A percentile compares a stretch with the other conserved stretches of the same genome.
These are phyloP conservation scores for Diplodia corticola DNA, from an alignment of 2,329 filamentous ascomycete genomes.

Conservation along the genomic window DNA sequence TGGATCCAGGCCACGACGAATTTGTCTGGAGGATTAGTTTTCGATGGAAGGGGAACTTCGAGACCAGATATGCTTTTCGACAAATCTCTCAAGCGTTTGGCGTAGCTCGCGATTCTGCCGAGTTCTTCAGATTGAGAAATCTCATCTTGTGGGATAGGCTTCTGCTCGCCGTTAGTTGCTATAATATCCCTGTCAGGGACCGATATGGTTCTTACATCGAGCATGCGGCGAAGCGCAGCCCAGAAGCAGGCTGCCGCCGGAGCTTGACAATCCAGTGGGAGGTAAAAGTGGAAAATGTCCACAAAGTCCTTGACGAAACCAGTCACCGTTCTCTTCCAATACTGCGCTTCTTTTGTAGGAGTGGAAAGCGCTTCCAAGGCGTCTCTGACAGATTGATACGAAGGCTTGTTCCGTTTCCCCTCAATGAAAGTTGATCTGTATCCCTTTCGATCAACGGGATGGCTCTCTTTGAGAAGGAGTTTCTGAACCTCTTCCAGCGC, in stretches of 20 bases:
- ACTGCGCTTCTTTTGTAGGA: background rate
- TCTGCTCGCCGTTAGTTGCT: background rate
- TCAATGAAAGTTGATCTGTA: constrained; percentile 1
- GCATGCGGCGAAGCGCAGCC: background rate
- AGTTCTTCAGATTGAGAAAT: background rate
- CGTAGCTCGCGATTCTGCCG: background rate
- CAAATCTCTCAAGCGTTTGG: background rate
- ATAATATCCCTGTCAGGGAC: background rate
- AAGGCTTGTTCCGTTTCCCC: background rate
- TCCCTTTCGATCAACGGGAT: background rate
- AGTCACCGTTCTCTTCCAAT: background rate
- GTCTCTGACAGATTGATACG: background rate
- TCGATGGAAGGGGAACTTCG: background rate
- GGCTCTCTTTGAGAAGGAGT: background rate
- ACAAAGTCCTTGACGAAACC: background rate
- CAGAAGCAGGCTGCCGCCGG: background rate
- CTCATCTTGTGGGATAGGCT: background rate
- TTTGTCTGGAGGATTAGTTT: background rate
- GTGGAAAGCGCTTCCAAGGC: background rate
- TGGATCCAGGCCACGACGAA: constrained; percentile 14
- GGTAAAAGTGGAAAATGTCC: background rate
- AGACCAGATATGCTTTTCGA: background rate
- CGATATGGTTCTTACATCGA: background rate
- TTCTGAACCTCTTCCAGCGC: constrained; percentile 9
- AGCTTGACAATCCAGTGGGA: background rate